These are phyloP conservation scores for Tylopilus sp. DNA, from an alignment of 1,284 basidiomycete genomes.

Conservation along the genomic window DNA sequence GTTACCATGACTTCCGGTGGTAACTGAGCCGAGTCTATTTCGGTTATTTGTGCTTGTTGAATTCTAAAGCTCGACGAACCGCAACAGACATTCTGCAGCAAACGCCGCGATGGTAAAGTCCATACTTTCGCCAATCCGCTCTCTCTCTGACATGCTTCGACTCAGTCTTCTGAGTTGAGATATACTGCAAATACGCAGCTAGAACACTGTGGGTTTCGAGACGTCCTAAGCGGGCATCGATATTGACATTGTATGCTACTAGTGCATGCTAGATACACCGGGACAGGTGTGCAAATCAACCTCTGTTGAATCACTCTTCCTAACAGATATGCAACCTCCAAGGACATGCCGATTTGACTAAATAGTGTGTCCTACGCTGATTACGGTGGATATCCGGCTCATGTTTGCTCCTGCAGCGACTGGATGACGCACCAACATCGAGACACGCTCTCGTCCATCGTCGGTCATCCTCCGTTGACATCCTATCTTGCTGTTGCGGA, in stretches of 20 bases:
- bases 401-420: slow-evolving; percentile 58
- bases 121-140: neutral
- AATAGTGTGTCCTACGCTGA: slow-evolving; percentile 64
- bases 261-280: slow-evolving; percentile 97
- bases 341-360: slow-evolving; percentile 92
- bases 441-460: slow-evolving; percentile 88
- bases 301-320: neutral
- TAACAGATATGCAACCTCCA: slow-evolving; percentile 12
- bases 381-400: slow-evolving; percentile 4
- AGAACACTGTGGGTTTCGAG: slow-evolving; percentile 70
- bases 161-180: slow-evolving; percentile 79
- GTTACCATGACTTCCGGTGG: no score
- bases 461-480: slow-evolving; percentile 84
- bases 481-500: slow-evolving; percentile 92
- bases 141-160: slow-evolving; percentile 7
- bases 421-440: slow-evolving; percentile 98
- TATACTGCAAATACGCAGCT: slow-evolving; percentile 94
- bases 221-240: slow-evolving; percentile 1
- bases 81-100: no score
- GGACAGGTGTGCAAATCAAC: slow-evolving; percentile 61
- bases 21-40: slow-evolving; percentile 10
- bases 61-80: slow-evolving; percentile 26
- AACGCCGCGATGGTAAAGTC: slow-evolving; percentile 21
- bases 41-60: slow-evolving; percentile 30
- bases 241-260: slow-evolving; percentile 33